These are phyloP conservation scores for Russula dissimulans DNA, from an alignment of 768 basidiomycete species.

Conservation along the genomic window DNA sequence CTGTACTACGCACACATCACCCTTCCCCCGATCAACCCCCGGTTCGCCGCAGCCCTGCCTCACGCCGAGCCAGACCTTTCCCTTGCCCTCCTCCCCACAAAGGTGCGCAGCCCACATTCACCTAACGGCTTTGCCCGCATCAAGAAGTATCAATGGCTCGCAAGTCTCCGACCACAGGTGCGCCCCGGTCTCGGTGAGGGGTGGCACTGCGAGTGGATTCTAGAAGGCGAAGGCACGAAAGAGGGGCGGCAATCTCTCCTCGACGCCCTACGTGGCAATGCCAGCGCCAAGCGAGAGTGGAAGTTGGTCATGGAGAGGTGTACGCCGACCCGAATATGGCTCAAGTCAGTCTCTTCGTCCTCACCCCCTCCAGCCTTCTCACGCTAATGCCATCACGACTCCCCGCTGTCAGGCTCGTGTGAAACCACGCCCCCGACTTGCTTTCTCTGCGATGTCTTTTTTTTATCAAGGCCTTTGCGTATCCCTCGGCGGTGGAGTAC, in stretches of 20 bases:
- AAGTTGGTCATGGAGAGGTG: slow-evolving; percentile 58
- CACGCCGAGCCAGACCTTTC: slow-evolving; percentile 31
- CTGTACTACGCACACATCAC: slow-evolving; percentile 69
- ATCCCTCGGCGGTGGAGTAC: not conserved
- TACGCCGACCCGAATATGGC: slow-evolving; percentile 49
- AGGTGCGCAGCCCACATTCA: slow-evolving; percentile 52
- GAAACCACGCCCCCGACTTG: not conserved
- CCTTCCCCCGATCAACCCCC: slow-evolving; percentile 27
- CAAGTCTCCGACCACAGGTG: slow-evolving; percentile 31
- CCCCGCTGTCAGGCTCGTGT: slow-evolving; percentile 1
- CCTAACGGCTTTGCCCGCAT: slow-evolving; percentile 51
- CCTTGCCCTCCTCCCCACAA: slow-evolving; percentile 36
- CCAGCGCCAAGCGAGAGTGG: slow-evolving; percentile 31
- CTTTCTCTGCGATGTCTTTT: not conserved
- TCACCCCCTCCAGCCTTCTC: not conserved
- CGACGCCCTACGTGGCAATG: slow-evolving; percentile 40
- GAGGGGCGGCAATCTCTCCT: slow-evolving; percentile 51
- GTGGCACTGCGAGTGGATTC: slow-evolving; percentile 69
- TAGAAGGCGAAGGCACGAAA: slow-evolving; percentile 69
- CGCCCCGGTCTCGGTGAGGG: slow-evolving; percentile 46
- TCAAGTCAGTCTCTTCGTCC: slow-evolving; percentile 38
- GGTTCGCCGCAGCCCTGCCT: slow-evolving; percentile 26
- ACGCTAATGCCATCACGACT: not conserved
- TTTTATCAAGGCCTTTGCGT: not conserved
- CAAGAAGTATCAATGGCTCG: slow-evolving; percentile 59